Evolutionary conservation across 2,329 filamentous ascomycete genomes (phyloP), one percentile per base, ranked within the genome.

Genomic region (Hymenoscyphus fructigenus): DNA sequence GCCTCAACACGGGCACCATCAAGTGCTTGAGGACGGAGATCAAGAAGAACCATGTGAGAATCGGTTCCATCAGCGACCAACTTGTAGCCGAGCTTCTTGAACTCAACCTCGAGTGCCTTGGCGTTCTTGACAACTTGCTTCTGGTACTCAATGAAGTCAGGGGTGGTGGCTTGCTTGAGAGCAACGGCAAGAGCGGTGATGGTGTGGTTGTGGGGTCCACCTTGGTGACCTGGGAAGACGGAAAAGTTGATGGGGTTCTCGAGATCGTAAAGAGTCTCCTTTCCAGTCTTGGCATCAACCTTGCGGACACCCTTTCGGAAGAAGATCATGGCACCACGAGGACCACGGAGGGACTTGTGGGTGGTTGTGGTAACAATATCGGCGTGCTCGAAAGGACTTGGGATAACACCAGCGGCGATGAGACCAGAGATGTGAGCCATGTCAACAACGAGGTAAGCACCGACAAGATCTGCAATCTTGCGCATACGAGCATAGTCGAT

Each of bases 301-400:
- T 90, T 92, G 76, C 94, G 91, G 67, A 97, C 89, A 69, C 95
- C 95, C 84, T 96, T 97, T 81, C 95, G 92, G 89, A 93, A 99
- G 88, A 99, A 99, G 83, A 99, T 99, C 95, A 99, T 99, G 78
- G 95, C 95, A 76, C 95, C 95, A 78, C 95, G 92, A 66, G 95
- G 95, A 66, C 95, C 95, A 80, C 95, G 93, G 73, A 99, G 91
- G 63, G 93, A 97, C 87, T 99, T 99, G 88, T 99, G 95, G 57
- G 95, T 99, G 68, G 95, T 99, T 69, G 95, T 99, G 69, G 95
- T 99, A 73, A 99, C 95, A 65, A 99, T 90, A 77, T 99, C 95
- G 71, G 95, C 94, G 79, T 96, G 84, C 69, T 88, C 84, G 83
- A 99, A 99, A 56, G 95, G 95, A 59, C 92, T 93, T 68, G 93